These are phyloP conservation scores for Globisporangium viniferum DNA, from an alignment of 352 stramenopile genomes.

Conservation along the genomic window DNA sequence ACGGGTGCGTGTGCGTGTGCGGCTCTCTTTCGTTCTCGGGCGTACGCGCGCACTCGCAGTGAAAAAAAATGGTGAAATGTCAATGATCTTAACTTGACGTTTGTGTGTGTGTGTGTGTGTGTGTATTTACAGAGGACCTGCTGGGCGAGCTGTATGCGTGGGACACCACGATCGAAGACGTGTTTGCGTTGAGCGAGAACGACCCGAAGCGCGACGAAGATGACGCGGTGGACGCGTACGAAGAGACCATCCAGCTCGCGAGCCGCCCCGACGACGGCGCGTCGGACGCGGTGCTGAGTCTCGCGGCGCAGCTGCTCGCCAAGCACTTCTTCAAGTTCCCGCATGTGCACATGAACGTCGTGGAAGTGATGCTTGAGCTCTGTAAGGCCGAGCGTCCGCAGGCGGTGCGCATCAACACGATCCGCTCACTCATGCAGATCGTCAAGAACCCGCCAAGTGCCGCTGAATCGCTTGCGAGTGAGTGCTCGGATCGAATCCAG, in stretches of 20 bases:
- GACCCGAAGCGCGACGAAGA: conserved; percentile 70
- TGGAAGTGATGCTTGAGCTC: conserved; percentile 57
- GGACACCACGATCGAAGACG: conserved; percentile 65
- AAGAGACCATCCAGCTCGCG: conserved; percentile 65
- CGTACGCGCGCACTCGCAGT: no score
- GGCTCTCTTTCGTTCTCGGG: neutral
- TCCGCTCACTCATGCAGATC: conserved; percentile 68
- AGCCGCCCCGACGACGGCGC: conserved; percentile 20
- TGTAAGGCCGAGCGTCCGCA: conserved; percentile 36
- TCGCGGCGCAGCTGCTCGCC: conserved; percentile 67
- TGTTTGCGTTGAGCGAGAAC: conserved; percentile 33
- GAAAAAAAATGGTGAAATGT: no score
- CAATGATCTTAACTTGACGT: no score
- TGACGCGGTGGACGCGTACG: conserved; percentile 65
- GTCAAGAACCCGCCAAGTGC: conserved; percentile 37
- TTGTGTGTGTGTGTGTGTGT: neutral
- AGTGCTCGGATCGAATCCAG: conserved; percentile 44
- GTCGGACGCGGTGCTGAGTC: conserved; percentile 52
- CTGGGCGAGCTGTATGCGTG: conserved; percentile 65
- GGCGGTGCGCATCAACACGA: conserved; percentile 71
- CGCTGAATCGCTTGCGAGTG: conserved; percentile 18
- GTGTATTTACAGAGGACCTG: conserved; percentile 30
- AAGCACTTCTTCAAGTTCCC: conserved; percentile 80
- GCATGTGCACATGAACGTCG: conserved; percentile 73
- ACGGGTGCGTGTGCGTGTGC: neutral